phyloP scores from a whole-genome alignment of 495 filamentous ascomycete genomes.

The Aspergillus panamensis region DNA sequence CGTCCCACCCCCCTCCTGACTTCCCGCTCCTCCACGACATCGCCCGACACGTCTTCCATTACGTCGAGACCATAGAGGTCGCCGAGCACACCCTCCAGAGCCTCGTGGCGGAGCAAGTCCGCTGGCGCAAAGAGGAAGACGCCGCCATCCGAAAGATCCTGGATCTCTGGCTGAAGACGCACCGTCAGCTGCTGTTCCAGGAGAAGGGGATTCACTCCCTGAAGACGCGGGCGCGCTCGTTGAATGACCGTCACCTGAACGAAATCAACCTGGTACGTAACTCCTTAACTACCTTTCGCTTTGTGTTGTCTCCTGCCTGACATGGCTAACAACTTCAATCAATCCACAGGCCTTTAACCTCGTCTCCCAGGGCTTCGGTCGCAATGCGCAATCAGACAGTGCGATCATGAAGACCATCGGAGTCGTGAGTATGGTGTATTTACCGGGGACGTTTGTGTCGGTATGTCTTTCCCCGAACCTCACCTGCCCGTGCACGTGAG shows the following conservation, averaged over 20 bases:
- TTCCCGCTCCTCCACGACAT: constrained; percentile 35
- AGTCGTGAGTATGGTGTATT: constrained; percentile 34
- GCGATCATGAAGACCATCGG: constrained; percentile 34
- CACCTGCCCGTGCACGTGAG: background rate
- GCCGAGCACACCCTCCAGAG: constrained; percentile 32
- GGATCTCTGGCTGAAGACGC: constrained; percentile 12
- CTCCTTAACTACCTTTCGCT: background rate
- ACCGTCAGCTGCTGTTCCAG: constrained; percentile 15
- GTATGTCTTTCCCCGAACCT: constrained; percentile 18
- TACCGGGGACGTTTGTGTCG: constrained; percentile 42
- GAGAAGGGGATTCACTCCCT: constrained; percentile 23
- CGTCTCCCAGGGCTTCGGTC: constrained; percentile 32
- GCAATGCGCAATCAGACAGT: constrained; percentile 33
- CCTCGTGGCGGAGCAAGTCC: constrained; percentile 32
- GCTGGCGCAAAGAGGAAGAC: constrained; percentile 15
- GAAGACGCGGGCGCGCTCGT: constrained; percentile 19
- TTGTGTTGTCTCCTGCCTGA: constrained; percentile 10
- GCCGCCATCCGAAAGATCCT: background rate
- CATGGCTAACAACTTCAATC: constrained; percentile 19
- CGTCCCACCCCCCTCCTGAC: background rate
- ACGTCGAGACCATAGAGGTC: constrained; percentile 43
- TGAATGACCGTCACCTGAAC: constrained; percentile 36
- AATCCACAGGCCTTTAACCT: constrained; percentile 25
- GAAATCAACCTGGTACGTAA: constrained; percentile 42
- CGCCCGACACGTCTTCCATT: constrained; percentile 46